These are phyloP conservation scores for Dendrothele bispora DNA, from an alignment of 768 basidiomycete genomes.

Conservation along the genomic window DNA sequence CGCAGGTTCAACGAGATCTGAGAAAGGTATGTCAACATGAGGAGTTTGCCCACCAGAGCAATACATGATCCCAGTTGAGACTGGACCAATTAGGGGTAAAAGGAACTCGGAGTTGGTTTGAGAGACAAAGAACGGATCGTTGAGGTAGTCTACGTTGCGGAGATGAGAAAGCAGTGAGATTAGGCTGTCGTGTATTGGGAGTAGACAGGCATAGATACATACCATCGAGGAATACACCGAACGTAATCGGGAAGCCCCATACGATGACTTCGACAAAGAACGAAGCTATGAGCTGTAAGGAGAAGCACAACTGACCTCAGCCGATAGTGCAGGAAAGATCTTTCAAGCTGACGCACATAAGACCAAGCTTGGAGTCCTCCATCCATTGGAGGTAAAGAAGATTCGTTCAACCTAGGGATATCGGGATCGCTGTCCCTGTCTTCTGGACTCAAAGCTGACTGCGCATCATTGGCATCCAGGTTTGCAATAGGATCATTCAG, in stretches of 20 bases:
- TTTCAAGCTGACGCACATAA: conserved; percentile 26
- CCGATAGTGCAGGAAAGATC: neutral
- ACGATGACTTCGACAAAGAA: conserved; percentile 26
- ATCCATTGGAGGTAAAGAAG: conserved; percentile 20
- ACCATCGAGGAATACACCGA: conserved; percentile 28
- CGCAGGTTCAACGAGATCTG: neutral
- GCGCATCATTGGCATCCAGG: too few species aligned
- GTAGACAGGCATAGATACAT: neutral
- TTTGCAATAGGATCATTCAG: too few species aligned
- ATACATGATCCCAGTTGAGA: conserved; percentile 29
- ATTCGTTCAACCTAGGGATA: too few species aligned
- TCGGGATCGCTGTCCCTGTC: too few species aligned
- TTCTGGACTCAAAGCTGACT: too few species aligned
- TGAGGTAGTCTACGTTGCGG: conserved; percentile 17
- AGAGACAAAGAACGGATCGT: conserved; percentile 17
- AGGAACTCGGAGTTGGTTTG: conserved; percentile 21
- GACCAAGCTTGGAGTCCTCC: conserved; percentile 24
- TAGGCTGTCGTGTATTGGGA: neutral
- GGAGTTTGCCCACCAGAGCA: conserved; percentile 23
- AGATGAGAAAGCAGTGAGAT: neutral
- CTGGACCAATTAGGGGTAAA: conserved; percentile 28
- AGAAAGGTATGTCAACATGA: too few species aligned
- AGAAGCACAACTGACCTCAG: neutral
- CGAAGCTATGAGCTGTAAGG: conserved; percentile 21
- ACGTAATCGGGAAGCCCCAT: conserved; percentile 29